phyloP scores from a whole-genome alignment of 2,329 filamentous ascomycete genomes.

The Fusarium avenaceum region DNA sequence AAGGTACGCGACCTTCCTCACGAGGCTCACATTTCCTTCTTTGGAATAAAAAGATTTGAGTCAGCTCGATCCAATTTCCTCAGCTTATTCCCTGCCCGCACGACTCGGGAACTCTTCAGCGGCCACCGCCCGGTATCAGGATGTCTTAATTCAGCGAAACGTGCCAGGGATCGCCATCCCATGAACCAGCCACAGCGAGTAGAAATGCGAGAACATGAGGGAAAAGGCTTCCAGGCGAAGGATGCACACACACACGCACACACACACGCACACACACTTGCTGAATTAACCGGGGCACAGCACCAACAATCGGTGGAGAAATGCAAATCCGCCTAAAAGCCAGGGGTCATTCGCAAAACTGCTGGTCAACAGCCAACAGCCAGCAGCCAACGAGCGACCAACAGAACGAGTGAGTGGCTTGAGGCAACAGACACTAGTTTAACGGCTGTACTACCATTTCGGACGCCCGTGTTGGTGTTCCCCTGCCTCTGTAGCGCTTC shows the following conservation, averaged over 20 bases:
- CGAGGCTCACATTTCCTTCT: not conserved
- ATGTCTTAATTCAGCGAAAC: not conserved
- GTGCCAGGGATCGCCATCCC: not conserved
- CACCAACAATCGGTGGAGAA: conserved; percentile 13
- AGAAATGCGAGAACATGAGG: not conserved
- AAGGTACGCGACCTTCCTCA: not conserved
- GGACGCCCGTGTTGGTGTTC: not conserved
- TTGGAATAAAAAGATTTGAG: not conserved
- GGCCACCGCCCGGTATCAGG: conserved; percentile 12
- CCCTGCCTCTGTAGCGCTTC: conserved; percentile 22
- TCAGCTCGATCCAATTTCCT: not conserved
- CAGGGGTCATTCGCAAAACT: not conserved
- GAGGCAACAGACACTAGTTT: not conserved
- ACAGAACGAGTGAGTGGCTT: conserved; percentile 5
- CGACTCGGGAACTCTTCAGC: conserved; percentile 8
- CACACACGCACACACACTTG: not conserved
- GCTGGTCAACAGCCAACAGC: not conserved
- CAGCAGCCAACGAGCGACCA: not conserved
- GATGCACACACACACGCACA: conserved; percentile 1
- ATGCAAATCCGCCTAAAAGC: conserved; percentile 4
- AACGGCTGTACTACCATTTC: conserved; percentile 13
- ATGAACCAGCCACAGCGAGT: conserved; percentile 1
- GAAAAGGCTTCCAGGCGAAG: conserved; percentile 8
- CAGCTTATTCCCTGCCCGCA: conserved; percentile 1
- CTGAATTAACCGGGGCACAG: conserved; percentile 4